These are phyloP conservation scores for Yamadazyma triangularis DNA, from an alignment of 1,139 yeast species.

Conservation along the genomic window DNA sequence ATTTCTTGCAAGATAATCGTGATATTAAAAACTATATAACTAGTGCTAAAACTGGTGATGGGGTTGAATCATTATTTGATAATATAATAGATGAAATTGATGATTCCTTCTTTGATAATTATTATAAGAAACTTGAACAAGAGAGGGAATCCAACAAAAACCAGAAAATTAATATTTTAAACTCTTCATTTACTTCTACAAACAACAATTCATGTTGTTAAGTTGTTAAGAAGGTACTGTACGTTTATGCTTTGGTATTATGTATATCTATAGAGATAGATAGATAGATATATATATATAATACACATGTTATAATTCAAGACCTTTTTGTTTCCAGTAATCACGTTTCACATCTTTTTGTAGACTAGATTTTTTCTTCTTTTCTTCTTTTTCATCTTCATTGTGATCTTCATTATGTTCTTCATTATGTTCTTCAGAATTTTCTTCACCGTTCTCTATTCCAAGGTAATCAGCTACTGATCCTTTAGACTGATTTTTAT, in stretches of 20 bases:
- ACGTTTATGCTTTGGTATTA: no score
- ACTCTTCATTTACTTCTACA: constrained; percentile 6
- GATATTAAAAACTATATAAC: constrained; percentile 25
- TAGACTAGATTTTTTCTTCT: constrained; percentile 11
- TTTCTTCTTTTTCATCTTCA: constrained; percentile 1
- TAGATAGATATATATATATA: no score
- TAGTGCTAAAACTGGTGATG: constrained; percentile 47
- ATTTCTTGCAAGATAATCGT: constrained; percentile 7
- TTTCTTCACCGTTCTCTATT: constrained; percentile 2
- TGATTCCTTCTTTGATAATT: constrained; percentile 20
- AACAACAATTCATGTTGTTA: constrained; percentile 8
- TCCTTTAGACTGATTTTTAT: neutral
- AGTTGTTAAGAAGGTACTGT: no score
- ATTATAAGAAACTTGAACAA: constrained; percentile 9
- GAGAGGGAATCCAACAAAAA: constrained; percentile 6
- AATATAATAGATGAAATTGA: constrained; percentile 41
- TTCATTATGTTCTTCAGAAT: neutral
- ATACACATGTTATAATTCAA: constrained; percentile 18
- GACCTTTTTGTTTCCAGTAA: constrained; percentile 44
- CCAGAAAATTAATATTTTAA: constrained; percentile 7
- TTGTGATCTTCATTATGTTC: constrained; percentile 1
- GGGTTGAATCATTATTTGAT: constrained; percentile 39
- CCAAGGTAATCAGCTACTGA: neutral
- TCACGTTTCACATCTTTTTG: constrained; percentile 37
- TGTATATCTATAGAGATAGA: no score